These are phyloP conservation scores for Clonostachys rhizophaga DNA, from an alignment of 2,329 filamentous ascomycete species.

Conservation along the genomic window DNA sequence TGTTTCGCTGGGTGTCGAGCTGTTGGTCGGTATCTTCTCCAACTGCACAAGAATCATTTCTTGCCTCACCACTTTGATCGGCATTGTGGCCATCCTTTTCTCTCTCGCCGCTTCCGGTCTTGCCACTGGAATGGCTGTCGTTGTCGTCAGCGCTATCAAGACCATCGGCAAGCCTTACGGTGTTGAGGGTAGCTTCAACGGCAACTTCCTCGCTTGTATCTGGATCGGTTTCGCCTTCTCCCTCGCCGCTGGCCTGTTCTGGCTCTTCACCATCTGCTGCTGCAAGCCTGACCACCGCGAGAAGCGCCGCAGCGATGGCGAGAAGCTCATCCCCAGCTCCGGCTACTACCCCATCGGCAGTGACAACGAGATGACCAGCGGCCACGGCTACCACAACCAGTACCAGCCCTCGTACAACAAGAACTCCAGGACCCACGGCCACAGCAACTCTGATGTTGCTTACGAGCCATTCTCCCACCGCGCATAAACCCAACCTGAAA, in stretches of 20 bases:
- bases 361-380: constrained; percentile 26
- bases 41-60: constrained; percentile 79
- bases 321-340: constrained; percentile 42
- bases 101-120: constrained; percentile 64
- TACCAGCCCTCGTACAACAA: constrained; percentile 20
- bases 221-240: constrained; percentile 82
- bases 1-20: constrained; percentile 62
- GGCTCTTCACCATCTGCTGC: constrained; percentile 89
- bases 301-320: constrained; percentile 32
- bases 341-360: constrained; percentile 26
- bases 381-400: constrained; percentile 33
- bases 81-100: constrained; percentile 51
- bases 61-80: constrained; percentile 75
- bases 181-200: constrained; percentile 63
- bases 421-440: constrained; percentile 28
- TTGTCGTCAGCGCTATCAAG: constrained; percentile 67
- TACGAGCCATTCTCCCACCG: constrained; percentile 63
- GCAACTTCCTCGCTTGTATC: constrained; percentile 62
- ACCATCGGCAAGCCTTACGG: constrained; percentile 60
- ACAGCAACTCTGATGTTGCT: constrained; percentile 43
- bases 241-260: constrained; percentile 76
- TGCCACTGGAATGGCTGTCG: constrained; percentile 67
- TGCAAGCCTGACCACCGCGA: constrained; percentile 52
- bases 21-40: constrained; percentile 76
- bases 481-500: constrained; percentile 23